These are phyloP conservation scores for Xylariaceae sp. DNA, from an alignment of 2,329 filamentous ascomycete species.

Conservation along the genomic window DNA sequence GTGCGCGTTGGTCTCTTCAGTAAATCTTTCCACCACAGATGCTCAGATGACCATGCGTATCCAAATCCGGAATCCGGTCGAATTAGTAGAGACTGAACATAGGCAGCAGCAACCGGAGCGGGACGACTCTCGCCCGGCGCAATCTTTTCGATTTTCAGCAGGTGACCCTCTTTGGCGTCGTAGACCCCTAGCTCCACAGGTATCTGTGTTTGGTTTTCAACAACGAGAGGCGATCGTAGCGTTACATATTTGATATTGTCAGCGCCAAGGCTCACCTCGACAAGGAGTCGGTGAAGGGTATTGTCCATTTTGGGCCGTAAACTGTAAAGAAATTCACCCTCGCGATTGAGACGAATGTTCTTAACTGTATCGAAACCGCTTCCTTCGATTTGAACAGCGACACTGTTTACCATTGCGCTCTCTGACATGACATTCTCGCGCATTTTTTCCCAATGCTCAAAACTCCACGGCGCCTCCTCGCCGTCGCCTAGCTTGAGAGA, in stretches of 20 bases:
- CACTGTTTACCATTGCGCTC: slow-evolving; percentile 72
- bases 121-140: slow-evolving; percentile 88
- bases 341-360: slow-evolving; percentile 88
- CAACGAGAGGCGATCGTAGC: slow-evolving; percentile 84
- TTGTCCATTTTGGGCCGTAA: slow-evolving; percentile 86
- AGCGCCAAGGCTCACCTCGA: slow-evolving; percentile 86
- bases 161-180: slow-evolving; percentile 82
- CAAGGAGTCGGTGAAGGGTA: slow-evolving; percentile 85
- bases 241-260: slow-evolving; percentile 99
- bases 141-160: slow-evolving; percentile 98
- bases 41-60: slow-evolving; percentile 91
- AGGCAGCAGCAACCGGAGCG: slow-evolving; percentile 90
- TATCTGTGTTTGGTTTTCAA: slow-evolving; percentile 97
- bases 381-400: slow-evolving; percentile 84
- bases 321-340: slow-evolving; percentile 90
- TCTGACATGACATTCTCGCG: slow-evolving; percentile 90
- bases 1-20: slow-evolving; percentile 84
- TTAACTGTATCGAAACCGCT: slow-evolving; percentile 92
- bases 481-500: slow-evolving; percentile 83
- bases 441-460: slow-evolving; percentile 96
- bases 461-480: slow-evolving; percentile 91
- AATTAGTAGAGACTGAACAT: slow-evolving; percentile 84
- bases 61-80: slow-evolving; percentile 95
- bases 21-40: slow-evolving; percentile 90
- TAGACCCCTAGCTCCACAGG: slow-evolving; percentile 93